These are phyloP conservation scores for Quercus glauca DNA, from an alignment of 306 rosid genomes.

Conservation along the genomic window DNA sequence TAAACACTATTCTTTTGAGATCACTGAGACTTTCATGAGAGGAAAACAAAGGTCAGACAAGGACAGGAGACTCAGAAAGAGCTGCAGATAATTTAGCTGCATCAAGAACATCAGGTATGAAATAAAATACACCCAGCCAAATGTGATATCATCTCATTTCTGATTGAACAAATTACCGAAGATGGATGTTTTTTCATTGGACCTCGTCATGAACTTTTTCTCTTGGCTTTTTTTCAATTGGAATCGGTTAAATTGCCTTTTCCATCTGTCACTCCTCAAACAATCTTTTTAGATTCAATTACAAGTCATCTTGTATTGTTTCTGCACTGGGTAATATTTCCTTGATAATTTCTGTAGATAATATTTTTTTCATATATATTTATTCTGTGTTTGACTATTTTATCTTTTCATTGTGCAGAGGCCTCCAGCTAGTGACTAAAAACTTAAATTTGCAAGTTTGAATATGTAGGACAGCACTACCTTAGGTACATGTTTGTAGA, in stretches of 20 bases:
- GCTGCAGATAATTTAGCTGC: slow-evolving; percentile 47
- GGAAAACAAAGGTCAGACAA: slow-evolving; percentile 48
- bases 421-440: slow-evolving; percentile 36
- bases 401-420: slow-evolving; percentile 42
- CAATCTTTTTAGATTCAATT: not conserved
- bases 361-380: not conserved
- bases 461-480: not conserved
- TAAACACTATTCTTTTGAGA: slow-evolving; percentile 26
- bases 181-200: not conserved
- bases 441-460: not conserved
- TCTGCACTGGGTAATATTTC: not conserved
- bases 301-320: not conserved
- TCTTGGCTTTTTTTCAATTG: not conserved
- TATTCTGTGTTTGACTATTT: slow-evolving; percentile 3
- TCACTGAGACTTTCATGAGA: slow-evolving; percentile 63
- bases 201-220: too few species aligned
- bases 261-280: not conserved
- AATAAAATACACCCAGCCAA: not conserved
- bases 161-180: not conserved
- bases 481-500: not conserved
- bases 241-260: not conserved
- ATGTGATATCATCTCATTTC: not conserved
- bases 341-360: not conserved
- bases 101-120: slow-evolving; percentile 53
- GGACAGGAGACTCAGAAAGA: slow-evolving; percentile 35